Percentiles rank a stretch among this genome's conserved stretches.
Conservation (phyloP, 1,284 basidiomycete genomes). For the Cryptococcus sp. region DNA sequence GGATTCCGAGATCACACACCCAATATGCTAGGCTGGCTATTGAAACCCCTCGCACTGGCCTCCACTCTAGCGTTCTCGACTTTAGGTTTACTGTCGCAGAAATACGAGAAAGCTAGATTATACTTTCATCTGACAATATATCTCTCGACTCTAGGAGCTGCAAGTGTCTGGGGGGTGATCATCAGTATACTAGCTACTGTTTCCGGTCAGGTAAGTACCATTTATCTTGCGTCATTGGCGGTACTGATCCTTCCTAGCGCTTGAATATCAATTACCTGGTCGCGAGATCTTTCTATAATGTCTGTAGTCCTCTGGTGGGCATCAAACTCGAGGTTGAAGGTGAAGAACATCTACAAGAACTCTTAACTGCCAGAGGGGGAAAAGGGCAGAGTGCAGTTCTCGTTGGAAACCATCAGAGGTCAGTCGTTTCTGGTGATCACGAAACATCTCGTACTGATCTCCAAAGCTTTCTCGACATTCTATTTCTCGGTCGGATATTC, state of each 20-base stretch:
- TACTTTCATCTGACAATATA: slow-evolving; percentile 72
- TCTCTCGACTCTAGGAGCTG: slow-evolving; percentile 65
- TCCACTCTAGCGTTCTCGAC: slow-evolving; percentile 41
- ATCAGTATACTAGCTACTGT: slow-evolving; percentile 66
- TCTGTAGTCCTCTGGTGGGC: slow-evolving; percentile 64
- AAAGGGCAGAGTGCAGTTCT: slow-evolving; percentile 55
- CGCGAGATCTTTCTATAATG: slow-evolving; percentile 74
- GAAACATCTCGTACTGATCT: neutral
- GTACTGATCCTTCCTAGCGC: slow-evolving; percentile 44
- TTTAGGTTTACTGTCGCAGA: slow-evolving; percentile 33
- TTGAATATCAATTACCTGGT: slow-evolving; percentile 83
- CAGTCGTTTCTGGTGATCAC: slow-evolving; percentile 1
- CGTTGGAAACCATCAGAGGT: slow-evolving; percentile 86
- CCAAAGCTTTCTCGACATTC: slow-evolving; percentile 70
- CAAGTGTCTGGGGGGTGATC: slow-evolving; percentile 71
- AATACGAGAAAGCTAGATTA: slow-evolving; percentile 39
- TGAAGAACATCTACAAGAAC: slow-evolving; percentile 64
- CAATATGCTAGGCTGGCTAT: slow-evolving; percentile 19
- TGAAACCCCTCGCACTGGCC: slow-evolving; percentile 41
- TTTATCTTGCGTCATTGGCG: neutral
- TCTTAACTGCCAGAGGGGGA: slow-evolving; percentile 53
- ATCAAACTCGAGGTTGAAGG: slow-evolving; percentile 77
- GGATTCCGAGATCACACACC: neutral
- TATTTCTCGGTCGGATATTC: slow-evolving; percentile 81
- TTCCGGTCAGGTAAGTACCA: slow-evolving; percentile 53